Evolutionary conservation across 345 rosid genomes (phyloP), one percentile per base, ranked within the genome.

Genomic region (Hevea brasiliensis): DNA sequence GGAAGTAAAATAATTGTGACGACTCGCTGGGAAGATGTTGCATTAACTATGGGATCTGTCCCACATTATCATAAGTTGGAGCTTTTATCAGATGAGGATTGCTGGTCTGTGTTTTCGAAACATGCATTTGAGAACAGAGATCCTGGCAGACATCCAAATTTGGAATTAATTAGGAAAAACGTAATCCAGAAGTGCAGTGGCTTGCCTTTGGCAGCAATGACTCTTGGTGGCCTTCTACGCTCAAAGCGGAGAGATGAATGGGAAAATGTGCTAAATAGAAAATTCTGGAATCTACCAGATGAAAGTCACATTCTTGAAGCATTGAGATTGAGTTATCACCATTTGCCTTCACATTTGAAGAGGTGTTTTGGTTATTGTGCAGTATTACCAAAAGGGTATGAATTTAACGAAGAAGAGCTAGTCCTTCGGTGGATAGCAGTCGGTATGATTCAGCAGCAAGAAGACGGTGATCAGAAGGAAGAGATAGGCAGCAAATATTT

Each of bases 291-390:
- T 8, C 14, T 70, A 2, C 63, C 64, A 14, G 61, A 70, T 21
- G 48, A 69, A 27, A 54, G 72, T 56, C 47, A 55, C 60, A 55
- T 69, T 26, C 50, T 70, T 24, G 47, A 65, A 4, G 65, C n/a
- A 8, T 60, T 71, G 27, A 71, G 59, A 60, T 44, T 60, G 67
- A 71, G 74, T 53, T 71, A 71, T 17, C 56, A 47, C 17, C 21
- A 45, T 54, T 57, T 78, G 18, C 74, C 74, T 21, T 64, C 71
- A 0, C 41, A 55, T 47, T 14, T 73, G 1, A 78, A 78, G 59
- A 56, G 70, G 27, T 78, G 74, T 42, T 78, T 73, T 40, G 72
- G 54, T 2, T 78, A 73, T 21, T 73, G 81, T 63, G 54, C 74
- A 37, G 54, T 68, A 15, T 44, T 79, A 51, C 70, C 76, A 0